Base-by-base conservation (phyloP, 768 basidiomycete genomes). In the Aureoboletus auriporus region DNA sequence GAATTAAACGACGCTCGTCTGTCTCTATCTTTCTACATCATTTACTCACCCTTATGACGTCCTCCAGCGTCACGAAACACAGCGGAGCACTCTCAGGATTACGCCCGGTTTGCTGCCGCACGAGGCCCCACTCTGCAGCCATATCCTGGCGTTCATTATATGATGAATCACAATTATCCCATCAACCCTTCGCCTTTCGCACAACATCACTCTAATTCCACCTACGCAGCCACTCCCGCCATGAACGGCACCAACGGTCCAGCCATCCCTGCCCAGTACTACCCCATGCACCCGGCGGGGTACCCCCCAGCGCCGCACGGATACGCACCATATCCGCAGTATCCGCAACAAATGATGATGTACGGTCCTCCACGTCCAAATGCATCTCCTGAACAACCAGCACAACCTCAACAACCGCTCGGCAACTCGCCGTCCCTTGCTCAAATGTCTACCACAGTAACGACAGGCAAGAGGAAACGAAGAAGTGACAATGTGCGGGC, bases 101-200 rank as follows among this genome's bases (percentile, higher is more conserved):
- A 60, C 55, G 17, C 57, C 35, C 70, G 63, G 36, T 53, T 68
- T 49, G 65, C 58, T 64, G 61, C 53, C 64, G 73, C 63, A 63
- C 78, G 62, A 64, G 67, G 57, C 34, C 66, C 63, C 42, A 64
- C 69, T 49, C 74, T 77, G 53, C 79, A 78, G 58, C 76, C 80
- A 13, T 83, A 81, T 64, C 78, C 79, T 40, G 71, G 70, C 23
- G 70, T 77, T 8, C 80, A 78, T 39, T 70, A 63, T 58, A 73
- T 82, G 64, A 88, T 87, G 84, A 89, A 87, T 64, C 80, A 82
- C 45, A 69, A 78, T 50, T 89, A 86, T 40, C 76, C 82, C 23
- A 70, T 80, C 55, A 81, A 79, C 60, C 78, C 79, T 51, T 74
- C 83, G 47, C 71, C 72, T 10, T 76, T 74, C 53, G 55, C 74